Base-by-base conservation (phyloP, 768 basidiomycete genomes). In the Rhodotorula kratochvilovae region DNA sequence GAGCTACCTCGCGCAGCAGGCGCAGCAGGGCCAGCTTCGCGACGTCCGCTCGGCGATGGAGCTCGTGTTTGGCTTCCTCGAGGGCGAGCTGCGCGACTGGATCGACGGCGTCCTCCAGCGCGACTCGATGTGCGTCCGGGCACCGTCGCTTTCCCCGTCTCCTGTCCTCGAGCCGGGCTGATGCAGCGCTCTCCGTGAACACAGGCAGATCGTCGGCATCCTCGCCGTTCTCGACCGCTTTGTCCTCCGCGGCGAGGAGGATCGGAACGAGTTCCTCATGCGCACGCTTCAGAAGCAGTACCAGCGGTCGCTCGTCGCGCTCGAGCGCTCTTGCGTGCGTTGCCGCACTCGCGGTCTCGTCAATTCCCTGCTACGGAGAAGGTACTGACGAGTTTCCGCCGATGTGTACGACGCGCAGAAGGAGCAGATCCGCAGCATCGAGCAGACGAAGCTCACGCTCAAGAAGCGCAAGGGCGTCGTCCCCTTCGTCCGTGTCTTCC, bases 391-490 rank as follows among this genome's bases (percentile, higher is more conserved):
- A 33, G 8, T 27, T 33, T 23, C 29, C 12, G 21, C 2, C 42
- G 31, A 25, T 23, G 7, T 35, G 78, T 19, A 23, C 78, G 27
- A 12, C 43, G 19, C 27, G 56, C 75, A 95, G 93, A 88, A 84
- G 74, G 89, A 92, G 65, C 92, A 95, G 81, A 87, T 97, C 74
- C 88, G 89, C 66, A 85, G 85, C 33, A 90, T 98, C 54, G 93
- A 94, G 77, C 87, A 90, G 75, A 95, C 91, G 6, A 96, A 94
- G 79, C 81, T 92, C 54, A 91, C 90, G 23, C 89, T 88, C 80
- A 95, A 91, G 84, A 96, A 94, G 79, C 88, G 95, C 50, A 89
- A 88, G 76, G 95, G 95, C 13, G 90, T 96, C 36, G 89, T 88
- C 27, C 89, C 90, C 57, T 98, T 96, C 79, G 87, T 98, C 76